Evolutionary conservation across 768 basidiomycete species (phyloP), one percentile per base, ranked within the genome.

Genomic region (Hydnomerulius pinastri): DNA sequence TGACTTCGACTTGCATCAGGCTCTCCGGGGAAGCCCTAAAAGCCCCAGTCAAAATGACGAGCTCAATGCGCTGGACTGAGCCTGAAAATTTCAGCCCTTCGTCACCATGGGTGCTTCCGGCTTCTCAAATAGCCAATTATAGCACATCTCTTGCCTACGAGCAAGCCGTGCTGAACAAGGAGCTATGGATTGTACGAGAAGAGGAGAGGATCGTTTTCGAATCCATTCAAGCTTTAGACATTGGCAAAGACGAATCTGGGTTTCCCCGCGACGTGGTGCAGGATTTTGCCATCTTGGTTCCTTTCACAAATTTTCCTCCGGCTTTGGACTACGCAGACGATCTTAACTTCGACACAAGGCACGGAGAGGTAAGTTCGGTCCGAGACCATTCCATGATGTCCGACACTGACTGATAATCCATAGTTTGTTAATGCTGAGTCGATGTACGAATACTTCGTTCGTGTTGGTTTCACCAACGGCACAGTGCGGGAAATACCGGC

Each of bases 201-300:
- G 61, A 63, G 27, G 61, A 63, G 13, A 39, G 55, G 8, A 2
- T 44, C 4, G 55, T 48, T 15, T 63, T 63, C 6, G 61, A 60
- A 30, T 52, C 50, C 1, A 48, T 39, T 13, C 41, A 56, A 17
- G n/a, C n/a, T n/a, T 36, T 55, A n/a, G 17, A n/a, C 6, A 13
- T 46, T 2, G 36, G 15, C n/a, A n/a, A n/a, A n/a, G n/a, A n/a
- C n/a, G n/a, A 25, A 12, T 9, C 15, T 18, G 40, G 35, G 18
- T 23, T 9, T 33, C 4, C 12, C 32, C 42, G 27, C 15, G 42
- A 53, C 12, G 25, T 49, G 21, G 18, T 51, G 5, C 54, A 51
- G 41, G 43, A 48, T 7, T 61, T 63, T 41, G 20, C 29, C 12
- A 21, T 64, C n/a, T 45, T 61, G 2, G 52, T 64, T 27, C 62